These are phyloP conservation scores for Capillidium heterosporum DNA, from an alignment of 371 early-diverging fungal genomes.

Conservation along the genomic window DNA sequence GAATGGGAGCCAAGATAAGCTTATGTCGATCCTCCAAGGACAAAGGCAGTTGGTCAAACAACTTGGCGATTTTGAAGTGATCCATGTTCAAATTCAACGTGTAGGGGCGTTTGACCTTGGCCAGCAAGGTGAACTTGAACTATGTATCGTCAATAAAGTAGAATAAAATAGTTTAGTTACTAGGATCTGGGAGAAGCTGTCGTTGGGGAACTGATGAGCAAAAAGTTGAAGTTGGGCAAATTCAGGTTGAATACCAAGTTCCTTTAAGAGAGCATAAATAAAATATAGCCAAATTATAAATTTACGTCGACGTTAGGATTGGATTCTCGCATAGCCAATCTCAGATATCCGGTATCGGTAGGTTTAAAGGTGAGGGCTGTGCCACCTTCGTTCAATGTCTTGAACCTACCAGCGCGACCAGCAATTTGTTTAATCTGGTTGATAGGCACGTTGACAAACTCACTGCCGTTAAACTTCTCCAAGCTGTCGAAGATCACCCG, in stretches of 20 bases:
- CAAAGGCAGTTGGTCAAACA: background rate
- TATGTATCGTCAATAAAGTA: background rate
- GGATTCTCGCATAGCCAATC: background rate
- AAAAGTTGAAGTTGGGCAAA: background rate
- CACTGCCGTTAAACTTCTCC: constrained; percentile 59
- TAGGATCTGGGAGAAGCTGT: background rate
- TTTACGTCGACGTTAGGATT: background rate
- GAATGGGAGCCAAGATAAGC: background rate
- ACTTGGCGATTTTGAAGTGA: background rate
- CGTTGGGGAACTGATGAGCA: constrained; percentile 1
- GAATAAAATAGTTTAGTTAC: background rate
- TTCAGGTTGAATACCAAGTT: background rate
- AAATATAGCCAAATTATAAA: background rate
- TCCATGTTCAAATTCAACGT: background rate
- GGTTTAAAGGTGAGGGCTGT: background rate
- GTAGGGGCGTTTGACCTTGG: background rate
- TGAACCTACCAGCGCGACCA: constrained; percentile 84
- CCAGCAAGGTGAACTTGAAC: background rate
- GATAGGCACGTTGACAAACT: constrained; percentile 23
- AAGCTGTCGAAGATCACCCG: constrained; percentile 65
- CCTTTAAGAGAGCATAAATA: background rate
- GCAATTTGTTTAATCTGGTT: constrained; percentile 88
- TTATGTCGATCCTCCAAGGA: background rate
- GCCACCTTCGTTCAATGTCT: background rate
- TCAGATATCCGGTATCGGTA: background rate